phyloP scores from a whole-genome alignment of 345 rosid genomes.

The Lagerstroemia speciosa region DNA sequence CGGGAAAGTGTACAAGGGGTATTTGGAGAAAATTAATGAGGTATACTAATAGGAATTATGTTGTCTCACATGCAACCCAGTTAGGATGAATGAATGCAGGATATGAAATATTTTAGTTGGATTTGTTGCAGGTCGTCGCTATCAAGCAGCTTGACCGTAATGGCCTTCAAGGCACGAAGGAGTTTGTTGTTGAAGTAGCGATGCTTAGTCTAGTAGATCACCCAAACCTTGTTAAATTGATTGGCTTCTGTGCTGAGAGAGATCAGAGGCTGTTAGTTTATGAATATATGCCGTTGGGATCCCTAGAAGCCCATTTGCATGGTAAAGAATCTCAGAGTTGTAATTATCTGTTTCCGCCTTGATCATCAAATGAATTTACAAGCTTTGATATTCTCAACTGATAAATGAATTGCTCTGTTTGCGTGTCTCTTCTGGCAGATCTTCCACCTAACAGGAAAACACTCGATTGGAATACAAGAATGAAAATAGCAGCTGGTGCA shows the following conservation, averaged over 20 bases:
- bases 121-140: slow-evolving; percentile 58
- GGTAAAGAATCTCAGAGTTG: slow-evolving; percentile 29
- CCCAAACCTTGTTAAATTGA: slow-evolving; percentile 75
- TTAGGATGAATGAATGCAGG: background rate
- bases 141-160: slow-evolving; percentile 83
- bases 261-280: slow-evolving; percentile 81
- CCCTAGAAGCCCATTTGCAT: slow-evolving; percentile 72
- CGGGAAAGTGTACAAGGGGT: slow-evolving; percentile 72
- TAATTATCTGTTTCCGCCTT: slow-evolving; percentile 5
- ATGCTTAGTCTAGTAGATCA: slow-evolving; percentile 72
- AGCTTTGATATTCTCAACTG: background rate
- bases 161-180: slow-evolving; percentile 79
- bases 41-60: slow-evolving; percentile 19
- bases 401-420: background rate
- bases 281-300: slow-evolving; percentile 80
- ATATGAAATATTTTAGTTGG: background rate
- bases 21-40: slow-evolving; percentile 43
- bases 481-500: slow-evolving; percentile 89
- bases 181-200: slow-evolving; percentile 77
- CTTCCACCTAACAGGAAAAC: slow-evolving; percentile 32
- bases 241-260: slow-evolving; percentile 86
- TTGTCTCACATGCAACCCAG: background rate
- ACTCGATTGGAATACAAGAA: slow-evolving; percentile 78
- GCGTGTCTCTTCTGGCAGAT: slow-evolving; percentile 22
- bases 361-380: background rate